Conservation (phyloP, 352 stramenopile genomes). For the Pythium vanterpoolii region DNA sequence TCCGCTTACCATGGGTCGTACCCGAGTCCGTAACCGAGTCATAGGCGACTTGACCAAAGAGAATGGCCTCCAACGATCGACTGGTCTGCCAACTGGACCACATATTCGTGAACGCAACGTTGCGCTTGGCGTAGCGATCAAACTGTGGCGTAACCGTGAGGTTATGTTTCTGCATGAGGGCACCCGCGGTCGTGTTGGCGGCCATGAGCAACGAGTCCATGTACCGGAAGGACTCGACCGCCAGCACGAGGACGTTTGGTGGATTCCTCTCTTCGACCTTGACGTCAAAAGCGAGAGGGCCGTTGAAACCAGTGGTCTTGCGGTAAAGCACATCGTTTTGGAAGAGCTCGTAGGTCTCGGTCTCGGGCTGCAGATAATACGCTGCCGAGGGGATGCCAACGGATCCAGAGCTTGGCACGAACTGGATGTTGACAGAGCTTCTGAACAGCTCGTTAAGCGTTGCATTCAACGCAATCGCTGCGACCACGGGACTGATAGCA, state of each 20-base stretch:
- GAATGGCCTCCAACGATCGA: slow-evolving; percentile 50
- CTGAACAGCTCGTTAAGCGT: slow-evolving; percentile 22
- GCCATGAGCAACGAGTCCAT: slow-evolving; percentile 54
- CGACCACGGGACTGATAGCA: neutral
- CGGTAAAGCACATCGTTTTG: slow-evolving; percentile 34
- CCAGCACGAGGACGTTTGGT: slow-evolving; percentile 51
- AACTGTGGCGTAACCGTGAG: slow-evolving; percentile 48
- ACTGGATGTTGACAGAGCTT: neutral
- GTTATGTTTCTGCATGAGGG: slow-evolving; percentile 23
- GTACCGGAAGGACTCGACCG: slow-evolving; percentile 53
- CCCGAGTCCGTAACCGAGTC: slow-evolving; percentile 36
- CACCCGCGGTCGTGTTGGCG: slow-evolving; percentile 22
- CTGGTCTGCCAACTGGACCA: slow-evolving; percentile 60
- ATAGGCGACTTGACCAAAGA: slow-evolving; percentile 49
- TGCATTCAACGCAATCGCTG: slow-evolving; percentile 14
- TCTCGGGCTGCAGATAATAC: slow-evolving; percentile 34
- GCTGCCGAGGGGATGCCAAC: neutral
- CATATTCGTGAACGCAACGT: slow-evolving; percentile 46
- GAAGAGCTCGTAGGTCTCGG: slow-evolving; percentile 43
- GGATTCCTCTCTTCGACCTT: slow-evolving; percentile 25
- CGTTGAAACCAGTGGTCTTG: slow-evolving; percentile 35
- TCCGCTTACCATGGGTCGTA: slow-evolving; percentile 29
- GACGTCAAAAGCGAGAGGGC: slow-evolving; percentile 41
- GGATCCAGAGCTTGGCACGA: neutral
- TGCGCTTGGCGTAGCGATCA: slow-evolving; percentile 43